Percentiles rank a stretch among this genome's conserved stretches.
Conservation (phyloP, 169 alveolate genomes). For the Eimeria praecox region DNA sequence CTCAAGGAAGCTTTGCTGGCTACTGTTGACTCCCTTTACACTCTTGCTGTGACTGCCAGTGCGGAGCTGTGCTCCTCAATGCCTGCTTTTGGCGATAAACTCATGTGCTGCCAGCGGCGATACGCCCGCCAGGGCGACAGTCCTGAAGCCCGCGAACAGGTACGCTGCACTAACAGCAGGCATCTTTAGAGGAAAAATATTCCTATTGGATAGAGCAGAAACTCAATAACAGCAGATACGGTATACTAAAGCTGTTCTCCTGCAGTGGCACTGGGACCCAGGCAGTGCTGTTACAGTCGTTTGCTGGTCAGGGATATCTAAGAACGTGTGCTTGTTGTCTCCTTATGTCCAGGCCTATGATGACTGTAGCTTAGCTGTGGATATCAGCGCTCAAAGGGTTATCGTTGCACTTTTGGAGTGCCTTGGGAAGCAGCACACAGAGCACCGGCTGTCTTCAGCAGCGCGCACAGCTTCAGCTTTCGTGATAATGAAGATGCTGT, state of each 20-base stretch:
- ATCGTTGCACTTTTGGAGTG: conserved; percentile 37
- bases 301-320: not conserved
- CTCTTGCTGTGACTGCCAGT: conserved; percentile 21
- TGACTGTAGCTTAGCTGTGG: conserved; percentile 54
- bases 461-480: conserved; percentile 65
- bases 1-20: conserved; percentile 49
- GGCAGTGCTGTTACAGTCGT: not conserved
- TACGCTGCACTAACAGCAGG: not conserved
- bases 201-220: not conserved
- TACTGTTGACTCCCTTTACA: conserved; percentile 13
- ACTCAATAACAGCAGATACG: not conserved
- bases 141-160: conserved; percentile 39
- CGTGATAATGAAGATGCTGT: conserved; percentile 37
- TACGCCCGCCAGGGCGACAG: conserved; percentile 44
- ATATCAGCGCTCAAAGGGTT: conserved; percentile 20
- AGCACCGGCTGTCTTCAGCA: not conserved
- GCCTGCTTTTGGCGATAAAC: conserved; percentile 23
- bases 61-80: conserved; percentile 2
- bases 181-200: not conserved
- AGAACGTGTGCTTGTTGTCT: not conserved
- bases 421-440: conserved; percentile 43
- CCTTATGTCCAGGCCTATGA: conserved; percentile 24
- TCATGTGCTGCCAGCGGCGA: conserved; percentile 37
- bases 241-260: not conserved
- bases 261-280: not conserved